Evolutionary conservation across 805 yeast species (phyloP).

Genomic region (Hanseniaspora lachancei): DNA sequence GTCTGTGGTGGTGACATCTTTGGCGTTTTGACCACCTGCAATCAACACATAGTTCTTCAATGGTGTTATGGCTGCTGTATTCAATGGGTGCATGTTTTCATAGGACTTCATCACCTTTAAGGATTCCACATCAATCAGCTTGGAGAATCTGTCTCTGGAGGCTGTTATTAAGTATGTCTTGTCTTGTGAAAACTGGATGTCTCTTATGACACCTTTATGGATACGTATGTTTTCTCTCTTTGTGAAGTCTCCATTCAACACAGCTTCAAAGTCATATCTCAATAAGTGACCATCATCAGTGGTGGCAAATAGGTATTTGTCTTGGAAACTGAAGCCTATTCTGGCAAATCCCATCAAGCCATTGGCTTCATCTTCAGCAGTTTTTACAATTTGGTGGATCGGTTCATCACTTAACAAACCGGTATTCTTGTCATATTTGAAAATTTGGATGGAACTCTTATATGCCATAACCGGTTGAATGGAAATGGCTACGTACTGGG

Average conservation of each 20-base stretch:
- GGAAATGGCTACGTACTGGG: slow-evolving; percentile 54
- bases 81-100: slow-evolving; percentile 84
- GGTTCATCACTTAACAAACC: slow-evolving; percentile 24
- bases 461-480: slow-evolving; percentile 89
- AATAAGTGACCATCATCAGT: slow-evolving; percentile 78
- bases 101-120: slow-evolving; percentile 60
- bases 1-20: slow-evolving; percentile 94
- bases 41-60: slow-evolving; percentile 79
- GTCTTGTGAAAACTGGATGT: slow-evolving; percentile 80
- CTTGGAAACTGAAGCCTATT: slow-evolving; percentile 64
- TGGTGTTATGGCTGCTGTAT: slow-evolving; percentile 90
- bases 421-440: slow-evolving; percentile 37
- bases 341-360: slow-evolving; percentile 18
- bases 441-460: slow-evolving; percentile 62
- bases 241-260: slow-evolving; percentile 32
- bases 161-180: slow-evolving; percentile 81
- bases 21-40: slow-evolving; percentile 99
- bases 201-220: slow-evolving; percentile 73
- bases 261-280: slow-evolving; percentile 42
- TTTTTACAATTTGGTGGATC: not conserved
- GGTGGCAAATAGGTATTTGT: slow-evolving; percentile 65
- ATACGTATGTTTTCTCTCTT: slow-evolving; percentile 43
- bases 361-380: slow-evolving; percentile 22
- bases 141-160: slow-evolving; percentile 80
- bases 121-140: slow-evolving; percentile 63